Evolutionary conservation across 306 rosid genomes (phyloP).

Genomic region (Quercus gilva): DNA sequence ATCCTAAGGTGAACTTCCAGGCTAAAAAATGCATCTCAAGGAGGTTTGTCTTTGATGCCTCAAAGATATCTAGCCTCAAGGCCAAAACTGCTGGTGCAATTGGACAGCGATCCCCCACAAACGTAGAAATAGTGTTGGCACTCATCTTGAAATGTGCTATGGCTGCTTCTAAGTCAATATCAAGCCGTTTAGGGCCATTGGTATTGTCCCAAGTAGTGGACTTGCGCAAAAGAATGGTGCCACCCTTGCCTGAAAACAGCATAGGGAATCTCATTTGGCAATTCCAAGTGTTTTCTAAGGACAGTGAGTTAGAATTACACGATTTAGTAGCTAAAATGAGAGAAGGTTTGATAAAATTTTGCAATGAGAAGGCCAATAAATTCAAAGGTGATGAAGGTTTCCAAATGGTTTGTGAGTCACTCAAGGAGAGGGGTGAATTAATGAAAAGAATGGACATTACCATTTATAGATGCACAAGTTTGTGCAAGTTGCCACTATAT

Average conservation of each 20-base stretch:
- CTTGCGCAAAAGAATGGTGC: neutral
- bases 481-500: conserved; percentile 14
- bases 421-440: neutral
- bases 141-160: conserved; percentile 3
- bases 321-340: neutral
- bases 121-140: conserved; percentile 1
- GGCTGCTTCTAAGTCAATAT: neutral
- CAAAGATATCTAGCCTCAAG: conserved; percentile 7
- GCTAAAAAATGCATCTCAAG: neutral
- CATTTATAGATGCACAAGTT: neutral
- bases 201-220: neutral
- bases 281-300: neutral
- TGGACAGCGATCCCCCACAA: neutral
- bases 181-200: neutral
- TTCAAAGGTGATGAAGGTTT: conserved; percentile 11
- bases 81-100: neutral
- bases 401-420: neutral
- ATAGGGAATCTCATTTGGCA: neutral
- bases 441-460: neutral
- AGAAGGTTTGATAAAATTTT: neutral
- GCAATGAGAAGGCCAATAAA: neutral
- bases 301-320: neutral
- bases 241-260: neutral
- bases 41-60: conserved; percentile 12
- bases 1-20: neutral